A percentile compares a stretch with the other conserved stretches of the same genome.
Conservation (phyloP, 2,329 filamentous ascomycete genomes). For the Truncatella angustata region DNA sequence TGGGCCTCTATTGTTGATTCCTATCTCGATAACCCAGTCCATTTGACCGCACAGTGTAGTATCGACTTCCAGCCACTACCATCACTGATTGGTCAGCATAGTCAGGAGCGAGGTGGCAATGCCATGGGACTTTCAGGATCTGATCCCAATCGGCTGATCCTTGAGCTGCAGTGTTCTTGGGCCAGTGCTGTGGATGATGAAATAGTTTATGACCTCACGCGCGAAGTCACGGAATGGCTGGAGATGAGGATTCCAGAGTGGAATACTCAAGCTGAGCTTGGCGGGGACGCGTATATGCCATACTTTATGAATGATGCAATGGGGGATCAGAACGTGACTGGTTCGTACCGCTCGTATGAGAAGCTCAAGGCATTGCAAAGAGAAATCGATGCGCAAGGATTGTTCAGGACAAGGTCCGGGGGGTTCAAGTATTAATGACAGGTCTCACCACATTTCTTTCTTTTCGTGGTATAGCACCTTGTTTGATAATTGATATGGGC, state of each 20-base stretch:
- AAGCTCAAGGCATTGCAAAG: constrained; percentile 30
- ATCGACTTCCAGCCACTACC: constrained; percentile 33
- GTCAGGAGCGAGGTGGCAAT: constrained; percentile 21
- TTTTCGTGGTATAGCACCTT: too few species aligned
- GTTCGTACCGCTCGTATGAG: constrained; percentile 25
- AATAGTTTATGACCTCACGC: neutral
- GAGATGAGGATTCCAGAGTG: constrained; percentile 9
- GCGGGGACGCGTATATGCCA: constrained; percentile 22
- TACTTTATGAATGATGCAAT: constrained; percentile 35
- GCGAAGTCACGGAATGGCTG: constrained; percentile 21
- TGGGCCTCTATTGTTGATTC: constrained; percentile 22
- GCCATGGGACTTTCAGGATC: constrained; percentile 20
- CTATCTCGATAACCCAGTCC: too few species aligned
- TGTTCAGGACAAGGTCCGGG: constrained; percentile 24
- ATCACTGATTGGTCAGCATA: constrained; percentile 19
- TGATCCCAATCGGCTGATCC: constrained; percentile 21
- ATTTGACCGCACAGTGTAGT: constrained; percentile 23
- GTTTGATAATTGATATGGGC: too few species aligned
- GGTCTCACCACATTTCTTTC: too few species aligned
- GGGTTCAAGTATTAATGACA: constrained; percentile 27
- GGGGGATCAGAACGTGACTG: constrained; percentile 29
- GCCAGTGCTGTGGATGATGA: constrained; percentile 16
- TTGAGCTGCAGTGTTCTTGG: constrained; percentile 26
- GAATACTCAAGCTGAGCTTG: constrained; percentile 2
- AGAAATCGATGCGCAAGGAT: constrained; percentile 26